Base-by-base conservation (phyloP, 163 green algal genomes). In the Prototheca wickerhamii region DNA sequence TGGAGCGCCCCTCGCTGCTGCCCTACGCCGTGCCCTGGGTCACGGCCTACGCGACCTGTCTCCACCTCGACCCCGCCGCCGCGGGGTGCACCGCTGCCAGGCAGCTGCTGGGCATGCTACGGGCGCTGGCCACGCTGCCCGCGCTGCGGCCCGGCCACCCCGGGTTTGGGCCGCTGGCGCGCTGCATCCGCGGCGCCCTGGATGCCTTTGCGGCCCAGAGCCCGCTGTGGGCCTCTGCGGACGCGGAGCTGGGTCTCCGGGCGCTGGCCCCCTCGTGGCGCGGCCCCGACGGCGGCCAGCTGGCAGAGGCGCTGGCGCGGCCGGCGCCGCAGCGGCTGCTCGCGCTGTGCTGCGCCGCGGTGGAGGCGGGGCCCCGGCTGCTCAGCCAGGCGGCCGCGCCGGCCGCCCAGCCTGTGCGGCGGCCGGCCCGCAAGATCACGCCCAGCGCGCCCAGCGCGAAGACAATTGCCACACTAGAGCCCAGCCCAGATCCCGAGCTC, bases 1-100 rank as follows among this genome's bases (percentile, higher is more conserved):
- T 49, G 40, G 46, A 21, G 1, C 10, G 15, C 37, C 37, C 37
- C 10, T 10, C 37, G 10, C 37, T 44, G 17, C 69, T 82, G 58
- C 56, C 73, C 20, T 58, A 42, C 54, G 65, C 67, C 1, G 28
- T 84, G 49, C 82, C 78, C 3, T 84, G 74, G 70, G 70, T 79
- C 12, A 58, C 58, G 25, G 59, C 68, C 31, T 75, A 81, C 28
- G 64, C 85, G 3, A 69, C 69, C 12, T 81, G 76, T 21, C 56
- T 81, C 18, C 33, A 42, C n/a, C 56, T 57, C 26, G 58, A 76
- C 42, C 23, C 21, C 0, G 28, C 73, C 23, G 67, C 72, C 20
- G 18, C 46, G n/a, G 25, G 32, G 10, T 12, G 4, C 12, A 6
- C 3, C 34, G 42, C 26, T n/a, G 53, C 23, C 42, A 31, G 4